Evolutionary conservation across 2,329 filamentous ascomycete species (phyloP).

Genomic region (Scopulariopsis brevicaulis): DNA sequence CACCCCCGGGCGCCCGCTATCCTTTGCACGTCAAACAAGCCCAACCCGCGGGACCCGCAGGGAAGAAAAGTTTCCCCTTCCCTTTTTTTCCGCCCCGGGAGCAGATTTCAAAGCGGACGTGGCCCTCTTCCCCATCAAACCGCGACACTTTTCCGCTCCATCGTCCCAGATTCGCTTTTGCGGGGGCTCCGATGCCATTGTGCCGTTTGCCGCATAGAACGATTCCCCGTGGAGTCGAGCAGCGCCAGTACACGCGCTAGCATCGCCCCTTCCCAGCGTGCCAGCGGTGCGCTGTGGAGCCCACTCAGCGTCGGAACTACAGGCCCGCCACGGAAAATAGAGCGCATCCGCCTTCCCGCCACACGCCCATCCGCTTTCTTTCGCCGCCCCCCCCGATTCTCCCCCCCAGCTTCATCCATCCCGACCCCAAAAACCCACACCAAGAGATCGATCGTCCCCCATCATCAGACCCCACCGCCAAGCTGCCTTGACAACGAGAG

Average conservation of each 20-base stretch:
- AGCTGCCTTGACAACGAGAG: not conserved
- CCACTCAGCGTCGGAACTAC: not conserved
- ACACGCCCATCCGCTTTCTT: constrained; percentile 1
- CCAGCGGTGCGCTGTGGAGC: not conserved
- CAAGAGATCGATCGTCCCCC: not conserved
- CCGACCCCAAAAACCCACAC: not conserved
- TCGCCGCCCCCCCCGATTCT: not conserved
- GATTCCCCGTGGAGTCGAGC: not conserved
- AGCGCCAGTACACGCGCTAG: not conserved
- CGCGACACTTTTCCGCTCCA: not conserved
- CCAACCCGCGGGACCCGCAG: not conserved
- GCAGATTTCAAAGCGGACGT: not conserved
- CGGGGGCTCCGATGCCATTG: too few relatives aligned
- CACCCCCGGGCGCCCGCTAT: not conserved
- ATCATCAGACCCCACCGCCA: not conserved
- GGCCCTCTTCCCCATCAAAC: not conserved
- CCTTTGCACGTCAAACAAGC: not conserved
- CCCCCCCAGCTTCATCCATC: not conserved
- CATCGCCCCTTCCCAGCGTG: not conserved
- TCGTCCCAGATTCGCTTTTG: too few relatives aligned
- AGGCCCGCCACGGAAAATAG: not conserved
- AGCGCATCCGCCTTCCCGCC: not conserved
- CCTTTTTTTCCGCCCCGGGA: not conserved
- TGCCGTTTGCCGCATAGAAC: too few relatives aligned
- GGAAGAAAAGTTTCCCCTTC: not conserved